Conservation (phyloP, 2,329 filamentous ascomycete genomes). For the Talaromyces marneffei region DNA sequence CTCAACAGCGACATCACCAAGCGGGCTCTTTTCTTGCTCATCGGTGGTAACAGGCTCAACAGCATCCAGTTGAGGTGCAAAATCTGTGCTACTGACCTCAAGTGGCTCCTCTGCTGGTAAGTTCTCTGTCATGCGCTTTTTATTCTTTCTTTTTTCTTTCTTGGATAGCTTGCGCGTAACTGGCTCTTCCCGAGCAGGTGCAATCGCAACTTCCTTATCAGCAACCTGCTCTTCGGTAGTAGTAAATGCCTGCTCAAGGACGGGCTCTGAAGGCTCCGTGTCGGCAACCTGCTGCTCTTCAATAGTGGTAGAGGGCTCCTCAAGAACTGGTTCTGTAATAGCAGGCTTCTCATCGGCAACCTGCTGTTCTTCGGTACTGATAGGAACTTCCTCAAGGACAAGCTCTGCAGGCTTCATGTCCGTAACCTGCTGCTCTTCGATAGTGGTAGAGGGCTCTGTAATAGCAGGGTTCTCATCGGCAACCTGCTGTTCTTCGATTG, state of each 20-base stretch:
- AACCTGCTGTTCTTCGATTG: not conserved
- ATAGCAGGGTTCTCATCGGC: not conserved
- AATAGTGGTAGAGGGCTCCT: not conserved
- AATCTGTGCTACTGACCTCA: not conserved
- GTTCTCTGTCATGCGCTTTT: slow-evolving; percentile 3
- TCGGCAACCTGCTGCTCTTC: not conserved
- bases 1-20: not conserved
- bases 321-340: not conserved
- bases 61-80: not conserved
- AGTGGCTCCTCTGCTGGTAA: not conserved
- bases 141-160: slow-evolving; percentile 15
- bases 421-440: not conserved
- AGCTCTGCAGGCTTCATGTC: not conserved
- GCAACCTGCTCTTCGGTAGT: not conserved
- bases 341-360: not conserved
- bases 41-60: not conserved
- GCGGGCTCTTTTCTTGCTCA: not conserved
- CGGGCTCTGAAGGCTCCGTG: not conserved
- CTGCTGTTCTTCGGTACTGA: not conserved
- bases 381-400: not conserved
- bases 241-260: not conserved
- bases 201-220: not conserved
- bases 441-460: not conserved
- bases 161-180: slow-evolving; percentile 7
- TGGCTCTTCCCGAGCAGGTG: slow-evolving; percentile 1